Conservation (phyloP, 1,139 yeast genomes). For the Candida pseudocylindracea region DNA sequence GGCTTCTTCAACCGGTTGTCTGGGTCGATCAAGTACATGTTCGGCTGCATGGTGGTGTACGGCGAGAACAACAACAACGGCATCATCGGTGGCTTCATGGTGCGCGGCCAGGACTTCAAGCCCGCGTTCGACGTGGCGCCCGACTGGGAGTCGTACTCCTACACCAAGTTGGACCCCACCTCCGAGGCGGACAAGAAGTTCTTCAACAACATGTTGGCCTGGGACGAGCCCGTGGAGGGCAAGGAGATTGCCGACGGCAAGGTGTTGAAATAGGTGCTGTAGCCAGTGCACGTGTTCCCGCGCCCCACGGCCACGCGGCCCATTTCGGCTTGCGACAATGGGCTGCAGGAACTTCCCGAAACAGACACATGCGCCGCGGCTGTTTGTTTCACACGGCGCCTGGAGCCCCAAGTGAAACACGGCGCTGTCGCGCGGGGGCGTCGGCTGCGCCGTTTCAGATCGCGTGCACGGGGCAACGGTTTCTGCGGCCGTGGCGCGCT, state of each 20-base stretch:
- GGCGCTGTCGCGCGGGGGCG: no score
- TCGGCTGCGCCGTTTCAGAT: no score
- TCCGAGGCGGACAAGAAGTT: conserved; percentile 47
- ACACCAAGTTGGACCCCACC: conserved; percentile 45
- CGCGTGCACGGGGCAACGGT: no score
- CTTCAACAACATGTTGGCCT: conserved; percentile 60
- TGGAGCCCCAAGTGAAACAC: no score
- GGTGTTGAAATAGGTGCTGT: conserved; percentile 31
- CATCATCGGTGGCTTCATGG: conserved; percentile 83
- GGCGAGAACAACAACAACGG: conserved; percentile 99
- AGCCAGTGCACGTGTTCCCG: no score
- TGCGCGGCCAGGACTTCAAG: conserved; percentile 78
- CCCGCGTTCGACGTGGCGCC: conserved; percentile 99
- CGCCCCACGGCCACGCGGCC: no score
- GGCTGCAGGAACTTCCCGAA: no score
- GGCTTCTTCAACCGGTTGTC: conserved; percentile 95
- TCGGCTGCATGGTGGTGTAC: conserved; percentile 84
- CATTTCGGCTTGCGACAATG: no score
- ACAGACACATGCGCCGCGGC: no score
- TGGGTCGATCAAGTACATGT: conserved; percentile 84
- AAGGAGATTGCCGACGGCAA: conserved; percentile 40
- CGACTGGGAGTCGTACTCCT: conserved; percentile 84
- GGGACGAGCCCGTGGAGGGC: conserved; percentile 57
- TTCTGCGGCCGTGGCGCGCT: no score
- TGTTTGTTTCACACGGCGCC: no score